phyloP scores from a whole-genome alignment of 1,284 basidiomycete genomes.

The Tylopilus sp. region DNA sequence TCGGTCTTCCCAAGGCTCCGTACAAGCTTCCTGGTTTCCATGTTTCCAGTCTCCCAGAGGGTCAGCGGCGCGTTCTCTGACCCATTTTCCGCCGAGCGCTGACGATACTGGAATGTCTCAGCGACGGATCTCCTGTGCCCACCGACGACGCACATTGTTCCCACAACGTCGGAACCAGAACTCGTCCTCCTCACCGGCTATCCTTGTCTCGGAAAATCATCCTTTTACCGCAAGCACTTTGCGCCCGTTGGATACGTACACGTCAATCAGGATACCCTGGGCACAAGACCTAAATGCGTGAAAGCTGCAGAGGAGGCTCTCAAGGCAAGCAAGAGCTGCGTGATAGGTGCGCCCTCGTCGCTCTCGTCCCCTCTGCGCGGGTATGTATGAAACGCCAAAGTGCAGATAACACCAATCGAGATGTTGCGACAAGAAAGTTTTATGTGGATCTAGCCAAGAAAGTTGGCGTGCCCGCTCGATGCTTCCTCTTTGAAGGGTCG shows the following conservation, averaged over 20 bases:
- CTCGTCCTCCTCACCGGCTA: conserved; percentile 86
- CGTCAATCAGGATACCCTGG: conserved; percentile 83
- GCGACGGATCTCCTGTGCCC: conserved; percentile 63
- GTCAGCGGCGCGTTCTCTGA: conserved; percentile 30
- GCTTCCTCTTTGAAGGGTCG: conserved; percentile 70
- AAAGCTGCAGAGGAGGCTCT: conserved; percentile 59
- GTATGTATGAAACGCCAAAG: conserved; percentile 1
- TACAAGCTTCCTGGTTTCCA: conserved; percentile 58
- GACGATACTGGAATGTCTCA: conserved; percentile 23
- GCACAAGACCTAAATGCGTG: conserved; percentile 71
- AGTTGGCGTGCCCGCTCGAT: conserved; percentile 42
- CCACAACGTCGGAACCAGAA: conserved; percentile 33
- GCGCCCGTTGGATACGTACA: conserved; percentile 67
- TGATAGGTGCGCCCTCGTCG: conserved; percentile 57
- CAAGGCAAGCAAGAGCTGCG: conserved; percentile 58
- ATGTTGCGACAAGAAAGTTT: conserved; percentile 59
- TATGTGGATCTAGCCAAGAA: conserved; percentile 68
- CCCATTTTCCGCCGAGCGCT: conserved; percentile 1
- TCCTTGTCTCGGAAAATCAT: conserved; percentile 85
- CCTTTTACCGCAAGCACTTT: conserved; percentile 74
- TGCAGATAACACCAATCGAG: conserved; percentile 84
- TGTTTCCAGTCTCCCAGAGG: conserved; percentile 45
- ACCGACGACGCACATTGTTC: conserved; percentile 29
- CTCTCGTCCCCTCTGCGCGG: neutral
- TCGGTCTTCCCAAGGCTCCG: conserved; percentile 47